Evolutionary conservation across 352 stramenopile species (phyloP).

Genomic region (Saprolegnia parasitica): DNA sequence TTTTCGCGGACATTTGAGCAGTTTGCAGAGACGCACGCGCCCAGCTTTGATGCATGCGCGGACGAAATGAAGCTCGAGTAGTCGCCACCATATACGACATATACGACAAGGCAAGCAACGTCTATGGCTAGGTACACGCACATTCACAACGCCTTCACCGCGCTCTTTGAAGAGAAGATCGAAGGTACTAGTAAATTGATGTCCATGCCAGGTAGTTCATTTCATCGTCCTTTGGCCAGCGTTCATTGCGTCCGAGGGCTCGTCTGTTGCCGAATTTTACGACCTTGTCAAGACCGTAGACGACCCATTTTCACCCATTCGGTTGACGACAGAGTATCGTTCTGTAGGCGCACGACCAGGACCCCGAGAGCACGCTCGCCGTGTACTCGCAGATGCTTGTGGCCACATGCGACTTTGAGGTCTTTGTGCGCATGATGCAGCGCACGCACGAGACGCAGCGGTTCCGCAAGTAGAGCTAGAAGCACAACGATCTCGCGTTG

Average conservation of each 20-base stretch:
- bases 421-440: slow-evolving; percentile 80
- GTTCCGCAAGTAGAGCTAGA: background rate
- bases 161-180: slow-evolving; percentile 71
- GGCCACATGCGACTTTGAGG: slow-evolving; percentile 67
- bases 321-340: background rate
- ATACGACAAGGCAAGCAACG: background rate
- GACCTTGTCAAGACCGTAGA: slow-evolving; percentile 34
- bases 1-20: slow-evolving; percentile 67
- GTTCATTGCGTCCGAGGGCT: slow-evolving; percentile 53
- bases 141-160: slow-evolving; percentile 72
- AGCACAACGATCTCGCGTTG: background rate
- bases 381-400: slow-evolving; percentile 75
- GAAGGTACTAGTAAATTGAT: slow-evolving; percentile 39
- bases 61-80: slow-evolving; percentile 78
- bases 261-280: slow-evolving; percentile 67
- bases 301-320: background rate
- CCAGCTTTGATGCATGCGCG: slow-evolving; percentile 53
- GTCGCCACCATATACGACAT: background rate
- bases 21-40: slow-evolving; percentile 57
- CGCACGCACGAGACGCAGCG: slow-evolving; percentile 50
- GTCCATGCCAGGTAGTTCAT: background rate
- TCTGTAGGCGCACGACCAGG: slow-evolving; percentile 40
- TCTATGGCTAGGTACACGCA: slow-evolving; percentile 51
- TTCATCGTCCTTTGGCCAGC: slow-evolving; percentile 30
- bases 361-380: slow-evolving; percentile 57